Percentiles rank a stretch among this genome's conserved stretches.
Evolutionary conservation across 257 asterid species (phyloP).

Genomic region (Cynanchum wilfordii): DNA sequence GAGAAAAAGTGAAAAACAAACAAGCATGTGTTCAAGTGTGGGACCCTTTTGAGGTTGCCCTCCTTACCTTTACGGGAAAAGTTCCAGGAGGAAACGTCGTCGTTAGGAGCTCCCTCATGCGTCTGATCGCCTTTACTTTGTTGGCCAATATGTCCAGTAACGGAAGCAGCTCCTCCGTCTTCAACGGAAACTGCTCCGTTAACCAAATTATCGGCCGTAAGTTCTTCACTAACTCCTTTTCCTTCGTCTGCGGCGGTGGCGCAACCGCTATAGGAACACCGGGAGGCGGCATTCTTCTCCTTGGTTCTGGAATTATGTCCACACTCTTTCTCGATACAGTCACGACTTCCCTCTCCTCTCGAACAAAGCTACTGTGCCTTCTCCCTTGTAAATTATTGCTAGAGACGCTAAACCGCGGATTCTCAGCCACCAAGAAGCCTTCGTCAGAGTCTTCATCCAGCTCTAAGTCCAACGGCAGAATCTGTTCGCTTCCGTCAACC

Average conservation of each 20-base stretch:
- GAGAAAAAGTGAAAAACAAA: conserved; percentile 2
- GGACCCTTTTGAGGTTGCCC: conserved; percentile 33
- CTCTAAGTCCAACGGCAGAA: conserved; percentile 63
- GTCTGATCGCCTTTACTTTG: conserved; percentile 86
- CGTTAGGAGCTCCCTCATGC: conserved; percentile 92
- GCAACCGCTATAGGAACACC: conserved; percentile 38
- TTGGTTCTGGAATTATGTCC: conserved; percentile 67
- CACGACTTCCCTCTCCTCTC: conserved; percentile 74
- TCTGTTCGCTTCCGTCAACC: conserved; percentile 60
- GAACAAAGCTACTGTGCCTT: conserved; percentile 84
- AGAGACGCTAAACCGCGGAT: conserved; percentile 79
- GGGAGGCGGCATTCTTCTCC: conserved; percentile 37
- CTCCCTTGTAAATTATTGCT: conserved; percentile 34
- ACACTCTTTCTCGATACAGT: conserved; percentile 82
- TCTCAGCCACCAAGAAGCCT: conserved; percentile 81
- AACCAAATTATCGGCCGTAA: conserved; percentile 78
- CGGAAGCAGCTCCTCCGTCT: conserved; percentile 90
- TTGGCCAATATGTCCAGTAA: conserved; percentile 77
- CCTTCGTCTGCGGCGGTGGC: conserved; percentile 83
- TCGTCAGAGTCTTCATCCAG: conserved; percentile 84
- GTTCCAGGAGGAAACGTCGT: conserved; percentile 86
- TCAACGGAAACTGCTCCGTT: conserved; percentile 86
- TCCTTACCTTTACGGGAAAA: conserved; percentile 89
- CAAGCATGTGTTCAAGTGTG: not conserved
- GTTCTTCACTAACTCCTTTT: conserved; percentile 73